These are phyloP conservation scores for Botrytis paeoniae DNA, from an alignment of 2,329 filamentous ascomycete species.

Conservation along the genomic window DNA sequence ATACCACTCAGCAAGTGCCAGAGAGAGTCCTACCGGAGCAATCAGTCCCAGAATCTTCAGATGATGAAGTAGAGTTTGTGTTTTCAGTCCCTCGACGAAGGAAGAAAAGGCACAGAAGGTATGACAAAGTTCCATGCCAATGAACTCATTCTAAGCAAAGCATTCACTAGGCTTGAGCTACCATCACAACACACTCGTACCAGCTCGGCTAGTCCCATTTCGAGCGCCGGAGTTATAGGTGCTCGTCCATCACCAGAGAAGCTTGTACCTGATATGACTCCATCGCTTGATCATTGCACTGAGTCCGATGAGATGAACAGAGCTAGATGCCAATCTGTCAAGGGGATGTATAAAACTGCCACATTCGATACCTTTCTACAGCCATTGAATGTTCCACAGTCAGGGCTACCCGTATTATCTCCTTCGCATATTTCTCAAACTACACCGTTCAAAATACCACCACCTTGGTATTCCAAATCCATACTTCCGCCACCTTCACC, in stretches of 20 bases:
- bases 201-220: not conserved
- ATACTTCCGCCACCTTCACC: conserved; percentile 1
- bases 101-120: conserved; percentile 41
- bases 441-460: conserved; percentile 1
- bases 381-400: not conserved
- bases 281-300: not conserved
- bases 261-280: too few species aligned
- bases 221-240: not conserved
- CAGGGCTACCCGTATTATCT: not conserved
- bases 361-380: not conserved
- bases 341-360: not conserved
- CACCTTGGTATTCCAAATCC: not conserved
- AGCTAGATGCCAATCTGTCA: not conserved
- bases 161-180: not conserved
- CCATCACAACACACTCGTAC: not conserved
- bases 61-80: conserved; percentile 47
- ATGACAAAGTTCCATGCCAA: conserved; percentile 15
- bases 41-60: conserved; percentile 31
- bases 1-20: not conserved
- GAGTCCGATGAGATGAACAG: not conserved
- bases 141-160: not conserved
- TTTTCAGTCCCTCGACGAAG: conserved; percentile 42
- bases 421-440: not conserved
- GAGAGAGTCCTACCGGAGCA: not conserved
- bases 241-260: not conserved